phyloP scores from a whole-genome alignment of 2,329 filamentous ascomycete genomes.

The Neonectria faginata region DNA sequence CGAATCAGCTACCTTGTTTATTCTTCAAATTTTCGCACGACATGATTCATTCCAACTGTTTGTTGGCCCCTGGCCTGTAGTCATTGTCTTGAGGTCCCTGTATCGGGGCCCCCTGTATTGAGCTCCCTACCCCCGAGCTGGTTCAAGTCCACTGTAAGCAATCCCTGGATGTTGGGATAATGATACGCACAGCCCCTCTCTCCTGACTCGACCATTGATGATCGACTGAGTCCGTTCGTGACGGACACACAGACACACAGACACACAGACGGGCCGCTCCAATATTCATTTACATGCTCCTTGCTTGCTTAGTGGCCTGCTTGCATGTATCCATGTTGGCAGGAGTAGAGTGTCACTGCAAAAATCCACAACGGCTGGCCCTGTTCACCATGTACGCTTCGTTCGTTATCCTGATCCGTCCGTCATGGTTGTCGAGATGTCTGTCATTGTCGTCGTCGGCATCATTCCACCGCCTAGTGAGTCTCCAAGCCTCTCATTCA shows the following conservation, averaged over 20 bases:
- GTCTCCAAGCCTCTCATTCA: conserved; percentile 73
- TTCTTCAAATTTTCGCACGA: not conserved
- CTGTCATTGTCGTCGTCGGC: conserved; percentile 5
- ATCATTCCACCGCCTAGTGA: conserved; percentile 9
- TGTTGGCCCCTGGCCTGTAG: not conserved
- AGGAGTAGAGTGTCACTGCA: not conserved
- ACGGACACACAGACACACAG: too few species aligned
- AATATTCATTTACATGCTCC: not conserved
- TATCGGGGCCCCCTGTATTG: not conserved
- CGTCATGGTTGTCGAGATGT: conserved; percentile 11
- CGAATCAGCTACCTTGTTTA: conserved; percentile 16
- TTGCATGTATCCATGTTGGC: not conserved
- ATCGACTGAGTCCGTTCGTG: not conserved
- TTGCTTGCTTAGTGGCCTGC: not conserved
- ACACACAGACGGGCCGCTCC: not conserved
- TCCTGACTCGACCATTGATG: not conserved
- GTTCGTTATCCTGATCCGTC: conserved; percentile 6
- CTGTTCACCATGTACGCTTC: not conserved
- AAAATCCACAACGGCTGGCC: not conserved
- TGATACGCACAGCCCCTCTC: not conserved
- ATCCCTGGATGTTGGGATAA: not conserved
- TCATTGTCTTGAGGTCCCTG: not conserved
- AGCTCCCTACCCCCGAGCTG: not conserved
- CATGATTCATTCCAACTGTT: not conserved
- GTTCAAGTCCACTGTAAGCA: not conserved